Conservation (phyloP, 2,329 filamentous ascomycete genomes). For the Thielaviopsis populi region DNA sequence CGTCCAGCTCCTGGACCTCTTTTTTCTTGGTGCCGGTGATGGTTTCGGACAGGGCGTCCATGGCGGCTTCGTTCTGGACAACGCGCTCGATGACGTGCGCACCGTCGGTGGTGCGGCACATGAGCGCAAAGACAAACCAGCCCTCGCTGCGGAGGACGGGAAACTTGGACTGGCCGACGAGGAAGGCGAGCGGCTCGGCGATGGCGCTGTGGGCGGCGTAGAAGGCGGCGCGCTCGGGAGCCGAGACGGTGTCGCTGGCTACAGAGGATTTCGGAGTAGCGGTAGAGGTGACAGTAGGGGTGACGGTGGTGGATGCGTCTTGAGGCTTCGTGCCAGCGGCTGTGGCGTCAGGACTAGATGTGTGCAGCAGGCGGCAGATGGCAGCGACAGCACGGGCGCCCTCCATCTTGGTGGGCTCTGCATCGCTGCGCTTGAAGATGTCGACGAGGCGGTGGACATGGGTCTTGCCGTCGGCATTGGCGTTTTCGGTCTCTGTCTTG, state of each 20-base stretch:
- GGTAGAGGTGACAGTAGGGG: not conserved
- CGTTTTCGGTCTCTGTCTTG: constrained; percentile 24
- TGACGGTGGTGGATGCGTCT: constrained; percentile 10
- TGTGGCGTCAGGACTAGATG: constrained; percentile 21
- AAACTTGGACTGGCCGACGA: constrained; percentile 44
- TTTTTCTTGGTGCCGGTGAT: constrained; percentile 9
- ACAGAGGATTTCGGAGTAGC: constrained; percentile 10
- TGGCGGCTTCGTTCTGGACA: constrained; percentile 23
- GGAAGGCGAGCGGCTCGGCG: constrained; percentile 31
- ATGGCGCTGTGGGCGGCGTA: constrained; percentile 32
- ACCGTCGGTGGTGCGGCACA: constrained; percentile 38
- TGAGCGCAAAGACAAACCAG: constrained; percentile 47
- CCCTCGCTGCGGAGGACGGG: constrained; percentile 43
- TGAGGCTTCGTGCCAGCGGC: not conserved
- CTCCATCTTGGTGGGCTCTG: constrained; percentile 43
- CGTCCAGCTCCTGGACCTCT: constrained; percentile 9
- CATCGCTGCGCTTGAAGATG: constrained; percentile 27
- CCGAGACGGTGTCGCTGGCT: constrained; percentile 14
- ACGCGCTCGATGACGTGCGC: constrained; percentile 31
- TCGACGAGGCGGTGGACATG: constrained; percentile 24
- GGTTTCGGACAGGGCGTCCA: constrained; percentile 6
- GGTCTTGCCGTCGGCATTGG: constrained; percentile 3
- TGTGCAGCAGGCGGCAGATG: constrained; percentile 40
- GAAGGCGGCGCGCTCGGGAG: constrained; percentile 26
- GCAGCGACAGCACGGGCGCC: constrained; percentile 38